Percentiles rank a stretch among this genome's conserved stretches.
These are phyloP conservation scores for Trichoderma oligosporum DNA, from an alignment of 2,329 filamentous ascomycete genomes.

Conservation along the genomic window DNA sequence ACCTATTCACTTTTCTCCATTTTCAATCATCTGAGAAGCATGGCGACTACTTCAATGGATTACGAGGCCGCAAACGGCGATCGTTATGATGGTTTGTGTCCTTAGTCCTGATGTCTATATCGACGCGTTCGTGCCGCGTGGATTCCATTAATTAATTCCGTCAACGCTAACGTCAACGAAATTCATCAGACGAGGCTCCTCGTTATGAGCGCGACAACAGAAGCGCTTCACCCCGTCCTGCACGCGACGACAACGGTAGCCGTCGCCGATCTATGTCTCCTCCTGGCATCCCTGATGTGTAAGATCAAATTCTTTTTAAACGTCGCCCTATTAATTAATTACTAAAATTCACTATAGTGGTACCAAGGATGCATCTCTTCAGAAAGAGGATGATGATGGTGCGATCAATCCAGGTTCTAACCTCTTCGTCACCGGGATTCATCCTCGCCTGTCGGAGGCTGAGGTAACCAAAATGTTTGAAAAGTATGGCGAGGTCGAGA, in stretches of 20 bases:
- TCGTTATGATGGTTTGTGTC: slow-evolving; percentile 59
- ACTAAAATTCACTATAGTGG: slow-evolving; percentile 33
- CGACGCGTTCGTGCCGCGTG: slow-evolving; percentile 18
- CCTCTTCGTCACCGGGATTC: slow-evolving; percentile 97
- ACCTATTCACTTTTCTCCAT: slow-evolving; percentile 18
- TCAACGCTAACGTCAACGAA: not conserved
- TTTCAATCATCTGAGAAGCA: slow-evolving; percentile 31
- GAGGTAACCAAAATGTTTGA: slow-evolving; percentile 95
- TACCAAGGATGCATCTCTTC: slow-evolving; percentile 52
- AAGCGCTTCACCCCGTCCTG: slow-evolving; percentile 60
- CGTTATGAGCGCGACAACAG: slow-evolving; percentile 65
- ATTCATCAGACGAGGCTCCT: slow-evolving; percentile 54
- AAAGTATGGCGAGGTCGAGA: slow-evolving; percentile 98
- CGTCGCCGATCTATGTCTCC: slow-evolving; percentile 63
- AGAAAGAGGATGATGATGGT: slow-evolving; percentile 65
- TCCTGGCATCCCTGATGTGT: slow-evolving; percentile 42
- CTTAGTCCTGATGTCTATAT: not conserved
- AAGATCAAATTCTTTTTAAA: slow-evolving; percentile 13
- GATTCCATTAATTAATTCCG: slow-evolving; percentile 1
- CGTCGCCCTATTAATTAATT: slow-evolving; percentile 18
- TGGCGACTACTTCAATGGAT: slow-evolving; percentile 66
- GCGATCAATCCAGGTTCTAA: slow-evolving; percentile 93
- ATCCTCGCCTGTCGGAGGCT: slow-evolving; percentile 82
- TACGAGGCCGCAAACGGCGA: slow-evolving; percentile 66
- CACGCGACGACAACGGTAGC: slow-evolving; percentile 56